phyloP scores from a whole-genome alignment of 768 basidiomycete species.

The Suillus alpinus region DNA sequence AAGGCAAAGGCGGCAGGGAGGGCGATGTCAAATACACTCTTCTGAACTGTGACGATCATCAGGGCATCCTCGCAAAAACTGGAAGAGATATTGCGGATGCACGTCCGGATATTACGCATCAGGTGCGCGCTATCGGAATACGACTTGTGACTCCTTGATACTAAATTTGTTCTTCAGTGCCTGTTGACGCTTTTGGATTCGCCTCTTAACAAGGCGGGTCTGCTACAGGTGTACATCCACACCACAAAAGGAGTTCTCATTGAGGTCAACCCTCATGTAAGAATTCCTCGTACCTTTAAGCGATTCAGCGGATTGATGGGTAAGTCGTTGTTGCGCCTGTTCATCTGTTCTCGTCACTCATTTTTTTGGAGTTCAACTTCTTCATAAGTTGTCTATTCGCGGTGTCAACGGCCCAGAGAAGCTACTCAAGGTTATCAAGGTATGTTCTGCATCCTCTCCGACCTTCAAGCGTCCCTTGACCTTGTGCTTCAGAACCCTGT shows the following conservation, averaged over 20 bases:
- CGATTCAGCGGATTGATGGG: constrained; percentile 99
- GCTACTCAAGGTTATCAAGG: constrained; percentile 94
- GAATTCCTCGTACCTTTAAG: constrained; percentile 98
- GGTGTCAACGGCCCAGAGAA: constrained; percentile 98
- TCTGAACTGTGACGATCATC: constrained; percentile 98
- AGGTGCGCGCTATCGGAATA: constrained; percentile 51
- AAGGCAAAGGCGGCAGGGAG: constrained; percentile 50
- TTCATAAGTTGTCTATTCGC: constrained; percentile 93
- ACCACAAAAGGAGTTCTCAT: constrained; percentile 95
- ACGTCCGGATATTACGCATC: constrained; percentile 98
- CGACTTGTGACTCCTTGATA: not conserved
- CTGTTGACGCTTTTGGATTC: constrained; percentile 95
- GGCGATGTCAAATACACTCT: constrained; percentile 93
- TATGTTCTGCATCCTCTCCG: constrained; percentile 28
- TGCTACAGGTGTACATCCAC: constrained; percentile 97
- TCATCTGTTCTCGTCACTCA: constrained; percentile 4
- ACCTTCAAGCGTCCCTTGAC: constrained; percentile 5
- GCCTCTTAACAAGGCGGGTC: constrained; percentile 94
- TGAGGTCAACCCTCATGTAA: constrained; percentile 96
- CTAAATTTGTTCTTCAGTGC: constrained; percentile 57
- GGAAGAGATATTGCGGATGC: constrained; percentile 98
- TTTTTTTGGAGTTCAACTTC: constrained; percentile 74
- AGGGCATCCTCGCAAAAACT: constrained; percentile 96
- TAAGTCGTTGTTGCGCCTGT: constrained; percentile 33
- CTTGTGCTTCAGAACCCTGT: constrained; percentile 73